phyloP scores from a whole-genome alignment of 306 rosid species.

The Vigna hirtella region DNA sequence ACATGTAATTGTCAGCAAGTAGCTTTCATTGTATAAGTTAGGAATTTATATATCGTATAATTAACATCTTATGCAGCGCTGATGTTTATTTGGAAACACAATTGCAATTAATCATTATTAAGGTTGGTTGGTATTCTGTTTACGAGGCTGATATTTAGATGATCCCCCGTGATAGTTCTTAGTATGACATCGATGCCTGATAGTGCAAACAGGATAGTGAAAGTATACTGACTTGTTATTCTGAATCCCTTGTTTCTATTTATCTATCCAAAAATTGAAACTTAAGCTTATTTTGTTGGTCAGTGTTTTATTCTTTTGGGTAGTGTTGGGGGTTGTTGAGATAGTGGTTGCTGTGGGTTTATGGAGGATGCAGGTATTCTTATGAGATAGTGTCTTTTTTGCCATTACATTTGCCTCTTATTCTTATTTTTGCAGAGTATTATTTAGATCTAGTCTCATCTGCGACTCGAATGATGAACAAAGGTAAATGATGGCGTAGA shows the following conservation, averaged over 20 bases:
- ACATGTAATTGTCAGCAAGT: conserved; percentile 25
- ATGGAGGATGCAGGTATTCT: not conserved
- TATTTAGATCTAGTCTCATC: not conserved
- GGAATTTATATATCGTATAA: conserved; percentile 24
- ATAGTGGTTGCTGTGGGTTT: not conserved
- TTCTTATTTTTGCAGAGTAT: not conserved
- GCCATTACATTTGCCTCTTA: not conserved
- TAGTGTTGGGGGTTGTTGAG: not conserved
- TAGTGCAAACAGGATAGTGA: conserved; percentile 13
- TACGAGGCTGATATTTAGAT: not conserved
- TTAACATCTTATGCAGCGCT: conserved; percentile 35
- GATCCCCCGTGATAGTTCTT: not conserved
- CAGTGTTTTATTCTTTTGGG: too few relatives aligned
- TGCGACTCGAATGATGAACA: too few relatives aligned
- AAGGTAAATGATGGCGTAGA: not conserved
- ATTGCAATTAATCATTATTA: conserved; percentile 9
- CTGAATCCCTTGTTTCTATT: not conserved
- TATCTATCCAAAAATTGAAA: not conserved
- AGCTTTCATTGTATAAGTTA: conserved; percentile 24
- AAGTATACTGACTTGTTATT: not conserved
- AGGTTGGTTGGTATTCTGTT: not conserved
- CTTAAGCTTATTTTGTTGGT: not conserved
- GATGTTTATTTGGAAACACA: conserved; percentile 41
- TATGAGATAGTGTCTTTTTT: not conserved
- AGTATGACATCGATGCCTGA: not conserved